A percentile compares a stretch with the other conserved stretches of the same genome.
phyloP scores from a whole-genome alignment of 129 eudicot species.

The Artemisia argyi region DNA sequence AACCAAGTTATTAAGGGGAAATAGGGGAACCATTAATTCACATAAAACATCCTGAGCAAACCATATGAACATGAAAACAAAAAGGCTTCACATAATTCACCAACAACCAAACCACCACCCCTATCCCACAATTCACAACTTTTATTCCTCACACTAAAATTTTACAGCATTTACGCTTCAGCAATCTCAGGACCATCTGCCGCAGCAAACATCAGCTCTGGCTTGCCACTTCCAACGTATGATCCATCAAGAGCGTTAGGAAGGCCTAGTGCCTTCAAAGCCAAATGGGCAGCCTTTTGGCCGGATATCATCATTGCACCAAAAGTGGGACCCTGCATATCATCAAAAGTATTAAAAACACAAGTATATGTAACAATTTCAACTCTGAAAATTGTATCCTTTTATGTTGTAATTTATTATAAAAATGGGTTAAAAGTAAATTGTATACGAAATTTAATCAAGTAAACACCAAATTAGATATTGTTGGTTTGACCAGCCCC shows the following conservation, averaged over 20 bases:
- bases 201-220: constrained; percentile 57
- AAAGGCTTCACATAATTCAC: background rate
- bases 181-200: constrained; percentile 44
- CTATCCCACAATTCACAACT: constrained; percentile 13
- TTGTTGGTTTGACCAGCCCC: no score
- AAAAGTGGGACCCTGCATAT: constrained; percentile 75
- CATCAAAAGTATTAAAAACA: constrained; percentile 1
- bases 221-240: constrained; percentile 27
- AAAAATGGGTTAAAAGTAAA: no score
- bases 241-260: constrained; percentile 66
- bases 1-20: background rate
- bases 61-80: background rate
- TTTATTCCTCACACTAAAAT: constrained; percentile 21
- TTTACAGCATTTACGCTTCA: constrained; percentile 44
- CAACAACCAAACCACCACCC: constrained; percentile 8
- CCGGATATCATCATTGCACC: constrained; percentile 94
- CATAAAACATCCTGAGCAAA: constrained; percentile 19
- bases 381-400: background rate
- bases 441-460: no score
- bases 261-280: constrained; percentile 61
- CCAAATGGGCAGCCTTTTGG: constrained; percentile 84
- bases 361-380: background rate
- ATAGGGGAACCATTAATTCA: constrained; percentile 14
- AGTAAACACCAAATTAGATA: no score
- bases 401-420: no score